phyloP scores from a whole-genome alignment of 2,329 filamentous ascomycete species.

The Aspergillus costaricaensis region DNA sequence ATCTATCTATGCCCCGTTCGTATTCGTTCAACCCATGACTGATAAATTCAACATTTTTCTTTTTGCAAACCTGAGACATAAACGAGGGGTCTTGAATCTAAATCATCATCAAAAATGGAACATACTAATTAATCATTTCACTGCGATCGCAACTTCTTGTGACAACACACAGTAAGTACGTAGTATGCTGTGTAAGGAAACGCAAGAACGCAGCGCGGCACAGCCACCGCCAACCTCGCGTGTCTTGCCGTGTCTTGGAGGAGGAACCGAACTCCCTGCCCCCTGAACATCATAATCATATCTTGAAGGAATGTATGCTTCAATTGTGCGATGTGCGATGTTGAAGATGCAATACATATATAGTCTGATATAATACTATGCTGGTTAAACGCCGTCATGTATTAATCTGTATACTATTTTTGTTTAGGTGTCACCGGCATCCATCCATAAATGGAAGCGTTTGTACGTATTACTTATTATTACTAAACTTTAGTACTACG shows the following conservation, averaged over 20 bases:
- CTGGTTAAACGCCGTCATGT: not conserved
- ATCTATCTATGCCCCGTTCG: not conserved
- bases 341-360: too few relatives aligned
- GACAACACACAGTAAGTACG: not conserved
- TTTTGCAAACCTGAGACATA: not conserved
- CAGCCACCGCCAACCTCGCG: slow-evolving; percentile 12
- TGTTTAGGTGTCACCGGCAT: not conserved
- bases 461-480: not conserved
- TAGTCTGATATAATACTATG: too few relatives aligned
- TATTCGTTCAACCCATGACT: not conserved
- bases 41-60: not conserved
- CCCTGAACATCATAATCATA: not conserved
- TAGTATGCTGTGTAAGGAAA: not conserved
- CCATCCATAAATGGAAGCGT: not conserved
- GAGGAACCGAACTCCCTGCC: not conserved
- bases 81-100: not conserved
- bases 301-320: not conserved
- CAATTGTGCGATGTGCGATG: not conserved
- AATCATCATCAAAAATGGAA: not conserved
- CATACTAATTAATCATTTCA: too few relatives aligned
- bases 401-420: too few relatives aligned
- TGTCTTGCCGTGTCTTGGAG: slow-evolving; percentile 7
- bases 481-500: too few relatives aligned
- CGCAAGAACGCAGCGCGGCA: not conserved
- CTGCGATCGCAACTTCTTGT: not conserved